phyloP scores from a whole-genome alignment of 78 protist species.

The Polysphondylium violaceum region DNA sequence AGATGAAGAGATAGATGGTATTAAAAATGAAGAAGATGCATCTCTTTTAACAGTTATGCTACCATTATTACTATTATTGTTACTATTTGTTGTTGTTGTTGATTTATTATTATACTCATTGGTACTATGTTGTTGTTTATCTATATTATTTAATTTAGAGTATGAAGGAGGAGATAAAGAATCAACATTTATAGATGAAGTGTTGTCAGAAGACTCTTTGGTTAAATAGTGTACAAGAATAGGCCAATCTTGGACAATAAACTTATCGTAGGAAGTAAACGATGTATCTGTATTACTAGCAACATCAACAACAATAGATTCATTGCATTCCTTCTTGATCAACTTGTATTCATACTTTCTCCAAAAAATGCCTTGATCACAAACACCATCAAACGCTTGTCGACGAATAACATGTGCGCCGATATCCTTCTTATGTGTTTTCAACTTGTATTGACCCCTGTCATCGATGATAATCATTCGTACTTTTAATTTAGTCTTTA shows the following conservation, averaged over 20 bases:
- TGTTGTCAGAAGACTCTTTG: slow-evolving; percentile 22
- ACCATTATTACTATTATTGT: slow-evolving; percentile 1
- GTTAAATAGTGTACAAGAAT: slow-evolving; percentile 75
- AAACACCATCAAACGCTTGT: slow-evolving; percentile 63
- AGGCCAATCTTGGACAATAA: slow-evolving; percentile 71
- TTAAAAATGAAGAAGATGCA: too few relatives aligned
- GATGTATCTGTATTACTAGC: neutral
- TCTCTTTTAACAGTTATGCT: too few relatives aligned
- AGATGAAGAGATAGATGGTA: slow-evolving; percentile 19
- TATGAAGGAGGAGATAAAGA: too few relatives aligned
- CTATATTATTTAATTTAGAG: too few relatives aligned
- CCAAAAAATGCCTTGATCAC: slow-evolving; percentile 57
- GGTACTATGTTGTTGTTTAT: too few relatives aligned
- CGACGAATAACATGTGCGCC: slow-evolving; percentile 68
- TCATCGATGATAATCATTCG: slow-evolving; percentile 62
- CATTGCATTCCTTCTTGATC: slow-evolving; percentile 13
- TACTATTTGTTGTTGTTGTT: neutral
- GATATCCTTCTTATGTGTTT: slow-evolving; percentile 75
- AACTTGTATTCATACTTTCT: slow-evolving; percentile 68
- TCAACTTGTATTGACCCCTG: slow-evolving; percentile 27
- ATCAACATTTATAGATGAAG: slow-evolving; percentile 9
- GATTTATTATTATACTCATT: too few relatives aligned
- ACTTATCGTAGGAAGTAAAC: slow-evolving; percentile 6
- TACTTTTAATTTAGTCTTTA: slow-evolving; percentile 67
- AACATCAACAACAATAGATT: neutral